Evolutionary conservation across 345 rosid species (phyloP), one percentile per base, ranked within the genome.

Genomic region (Cardiospermum halicacabum): DNA sequence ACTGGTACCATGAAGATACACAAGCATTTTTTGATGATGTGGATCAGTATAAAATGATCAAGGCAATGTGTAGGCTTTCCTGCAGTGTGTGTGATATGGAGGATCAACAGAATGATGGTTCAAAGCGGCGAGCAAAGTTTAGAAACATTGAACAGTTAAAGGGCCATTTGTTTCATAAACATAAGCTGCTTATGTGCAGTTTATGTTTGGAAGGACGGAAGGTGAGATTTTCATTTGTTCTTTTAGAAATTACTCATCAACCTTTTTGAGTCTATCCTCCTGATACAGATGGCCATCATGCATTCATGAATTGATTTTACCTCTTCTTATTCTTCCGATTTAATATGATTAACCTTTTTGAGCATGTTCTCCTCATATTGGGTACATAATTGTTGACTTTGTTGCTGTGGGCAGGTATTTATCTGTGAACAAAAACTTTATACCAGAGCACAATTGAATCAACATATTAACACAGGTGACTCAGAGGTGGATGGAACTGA

Each of bases 21-120:
- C 82, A 83, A 58, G 84, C 92, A 9, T 89, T 87, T 76, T 95
- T 95, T 69, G 96, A 95, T 73, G 98, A 95, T 45, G 75, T 69
- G 53, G 99, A 91, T 66, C 96, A 95, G 42, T 95, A 95, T 76
- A 87, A 75, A 81, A 86, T 95, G 99, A 81, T 95, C 74, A 95
- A 89, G 80, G 99, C 96, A 10, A 95, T 91, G 99, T 95, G 99
- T 74, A 88, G 85, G 74, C 92, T 95, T 57, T 87, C 98, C 1
- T 95, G 98, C 43, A 83, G 84, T 71, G 86, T 74, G 16, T 95
- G 99, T 62, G 99, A 94, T 43, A 34, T 70, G 60, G 97, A 88
- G 65, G 84, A 78, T 56, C 84, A 87, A 63, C 22, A 77, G n/a
- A 78, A 37, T 63, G 92, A 84, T 56, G 92, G 83, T 50, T 43